Percentiles rank a stretch among this genome's conserved stretches.
phyloP scores from a whole-genome alignment of 768 basidiomycete genomes.

The Saitozyma sp. region DNA sequence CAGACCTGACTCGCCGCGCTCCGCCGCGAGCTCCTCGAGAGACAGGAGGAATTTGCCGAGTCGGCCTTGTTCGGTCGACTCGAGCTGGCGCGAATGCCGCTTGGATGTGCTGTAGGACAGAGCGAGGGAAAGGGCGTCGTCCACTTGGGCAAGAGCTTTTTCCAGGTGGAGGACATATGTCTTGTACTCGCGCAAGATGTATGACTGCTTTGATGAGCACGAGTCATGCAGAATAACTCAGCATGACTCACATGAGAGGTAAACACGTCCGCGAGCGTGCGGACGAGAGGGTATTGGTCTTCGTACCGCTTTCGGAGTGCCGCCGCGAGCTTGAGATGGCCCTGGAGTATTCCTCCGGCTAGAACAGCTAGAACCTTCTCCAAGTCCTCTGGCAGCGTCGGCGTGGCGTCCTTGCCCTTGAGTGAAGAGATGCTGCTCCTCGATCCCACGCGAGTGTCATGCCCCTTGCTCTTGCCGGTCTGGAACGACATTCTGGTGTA shows the following conservation, averaged over 20 bases:
- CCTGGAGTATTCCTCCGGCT: slow-evolving; percentile 80
- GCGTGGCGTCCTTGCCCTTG: too few species aligned
- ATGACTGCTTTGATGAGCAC: slow-evolving; percentile 62
- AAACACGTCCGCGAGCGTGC: slow-evolving; percentile 93
- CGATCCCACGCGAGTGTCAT: too few species aligned
- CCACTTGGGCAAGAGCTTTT: slow-evolving; percentile 81
- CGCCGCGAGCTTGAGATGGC: slow-evolving; percentile 80
- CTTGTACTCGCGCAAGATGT: slow-evolving; percentile 90
- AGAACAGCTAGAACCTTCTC: slow-evolving; percentile 82
- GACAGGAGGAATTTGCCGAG: slow-evolving; percentile 15
- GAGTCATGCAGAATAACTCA: background rate
- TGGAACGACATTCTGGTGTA: too few species aligned
- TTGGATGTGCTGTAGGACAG: slow-evolving; percentile 3
- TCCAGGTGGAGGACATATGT: slow-evolving; percentile 93
- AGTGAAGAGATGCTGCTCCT: too few species aligned
- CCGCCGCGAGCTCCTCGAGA: slow-evolving; percentile 75
- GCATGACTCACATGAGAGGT: slow-evolving; percentile 75
- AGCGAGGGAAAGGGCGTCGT: slow-evolving; percentile 65
- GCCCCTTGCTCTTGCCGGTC: too few species aligned
- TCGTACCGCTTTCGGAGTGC: slow-evolving; percentile 87
- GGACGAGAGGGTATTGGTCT: slow-evolving; percentile 90
- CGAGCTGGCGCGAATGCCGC: slow-evolving; percentile 9
- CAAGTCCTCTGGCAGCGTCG: slow-evolving; percentile 74
- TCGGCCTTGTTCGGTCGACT: background rate
- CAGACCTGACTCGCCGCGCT: slow-evolving; percentile 89